Evolutionary conservation across 2,329 filamentous ascomycete genomes (phyloP).

Genomic region (Ophiocordyceps unilateralis): DNA sequence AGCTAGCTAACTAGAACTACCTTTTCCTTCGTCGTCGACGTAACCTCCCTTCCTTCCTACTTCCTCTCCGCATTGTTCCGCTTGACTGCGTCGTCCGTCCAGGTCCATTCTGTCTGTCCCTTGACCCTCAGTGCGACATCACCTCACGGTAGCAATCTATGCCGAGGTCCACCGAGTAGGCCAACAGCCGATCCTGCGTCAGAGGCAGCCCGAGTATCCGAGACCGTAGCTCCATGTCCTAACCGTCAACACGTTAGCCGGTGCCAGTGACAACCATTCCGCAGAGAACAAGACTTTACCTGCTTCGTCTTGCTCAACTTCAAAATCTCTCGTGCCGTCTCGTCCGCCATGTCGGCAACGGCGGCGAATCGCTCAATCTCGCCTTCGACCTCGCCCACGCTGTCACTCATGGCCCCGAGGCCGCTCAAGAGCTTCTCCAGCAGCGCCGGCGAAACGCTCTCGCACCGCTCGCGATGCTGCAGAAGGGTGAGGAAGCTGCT

Average conservation of each 20-base stretch:
- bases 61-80: neutral
- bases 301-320: conserved; percentile 35
- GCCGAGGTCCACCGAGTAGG: conserved; percentile 53
- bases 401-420: conserved; percentile 35
- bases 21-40: no score
- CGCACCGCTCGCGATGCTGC: conserved; percentile 22
- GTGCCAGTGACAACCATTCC: neutral
- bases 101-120: neutral
- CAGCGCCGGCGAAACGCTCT: conserved; percentile 23
- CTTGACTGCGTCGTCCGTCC: neutral
- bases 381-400: conserved; percentile 19
- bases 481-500: conserved; percentile 38
- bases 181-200: conserved; percentile 54
- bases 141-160: conserved; percentile 50
- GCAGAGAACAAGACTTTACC: conserved; percentile 22
- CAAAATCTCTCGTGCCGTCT: conserved; percentile 50
- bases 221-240: conserved; percentile 19
- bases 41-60: no score
- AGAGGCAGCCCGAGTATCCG: conserved; percentile 43
- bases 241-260: conserved; percentile 3
- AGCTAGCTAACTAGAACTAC: no score
- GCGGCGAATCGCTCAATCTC: conserved; percentile 47
- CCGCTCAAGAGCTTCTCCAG: conserved; percentile 40
- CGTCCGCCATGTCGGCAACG: conserved; percentile 63
- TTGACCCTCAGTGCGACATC: conserved; percentile 26